These are phyloP conservation scores for Dentiscutata heterogama DNA, from an alignment of 371 early-diverging fungal species.

Conservation along the genomic window DNA sequence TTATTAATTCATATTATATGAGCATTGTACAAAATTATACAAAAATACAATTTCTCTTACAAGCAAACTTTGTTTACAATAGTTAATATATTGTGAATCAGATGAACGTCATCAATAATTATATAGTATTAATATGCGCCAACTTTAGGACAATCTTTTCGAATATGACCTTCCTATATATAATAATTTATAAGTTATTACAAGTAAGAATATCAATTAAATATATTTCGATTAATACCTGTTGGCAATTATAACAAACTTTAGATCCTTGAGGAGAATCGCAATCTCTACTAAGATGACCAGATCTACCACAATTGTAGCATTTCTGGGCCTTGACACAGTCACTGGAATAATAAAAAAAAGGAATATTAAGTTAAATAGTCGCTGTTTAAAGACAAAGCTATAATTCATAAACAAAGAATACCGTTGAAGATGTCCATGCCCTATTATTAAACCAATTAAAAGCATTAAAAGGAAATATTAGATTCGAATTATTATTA, in stretches of 20 bases:
- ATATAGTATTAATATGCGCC: not conserved
- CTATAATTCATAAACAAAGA: not conserved
- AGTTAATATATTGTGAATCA: too few relatives aligned
- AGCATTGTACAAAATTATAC: too few relatives aligned
- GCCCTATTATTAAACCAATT: not conserved
- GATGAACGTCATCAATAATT: too few relatives aligned
- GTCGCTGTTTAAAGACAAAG: not conserved
- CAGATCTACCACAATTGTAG: conserved; percentile 71
- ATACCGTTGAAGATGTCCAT: conserved; percentile 16
- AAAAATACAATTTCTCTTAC: too few relatives aligned
- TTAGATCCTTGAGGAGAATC: conserved; percentile 6
- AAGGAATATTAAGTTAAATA: too few relatives aligned
- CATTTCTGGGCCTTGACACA: conserved; percentile 65
- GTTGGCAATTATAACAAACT: conserved; percentile 21
- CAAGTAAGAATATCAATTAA: not conserved
- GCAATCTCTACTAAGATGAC: conserved; percentile 62
- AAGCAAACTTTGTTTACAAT: too few relatives aligned
- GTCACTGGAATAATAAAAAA: conserved; percentile 50
- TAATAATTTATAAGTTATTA: not conserved
- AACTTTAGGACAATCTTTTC: not conserved
- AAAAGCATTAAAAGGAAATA: not conserved
- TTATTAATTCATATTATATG: too few relatives aligned
- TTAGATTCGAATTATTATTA: not conserved
- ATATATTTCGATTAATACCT: not conserved
- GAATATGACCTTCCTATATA: conserved; percentile 18